Base-by-base conservation (phyloP, 1,284 basidiomycete species). In the Malassezia sympodialis region DNA sequence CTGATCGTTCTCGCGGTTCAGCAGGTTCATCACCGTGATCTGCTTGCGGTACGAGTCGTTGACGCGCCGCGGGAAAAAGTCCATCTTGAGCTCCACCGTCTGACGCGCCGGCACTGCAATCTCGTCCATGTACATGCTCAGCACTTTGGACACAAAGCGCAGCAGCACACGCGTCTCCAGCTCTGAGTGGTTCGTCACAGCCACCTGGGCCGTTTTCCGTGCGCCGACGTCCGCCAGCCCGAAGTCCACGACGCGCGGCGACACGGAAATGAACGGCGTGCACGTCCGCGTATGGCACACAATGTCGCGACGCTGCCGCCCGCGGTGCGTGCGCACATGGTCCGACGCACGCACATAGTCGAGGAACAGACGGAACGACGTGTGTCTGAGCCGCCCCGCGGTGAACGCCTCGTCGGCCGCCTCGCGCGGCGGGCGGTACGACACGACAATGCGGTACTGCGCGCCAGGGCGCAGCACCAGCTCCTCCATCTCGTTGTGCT, bases 21-120 rank as follows among this genome's bases (percentile, higher is more conserved):
- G 62, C 54, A 72, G 49, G 53, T 72, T 72, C 44, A 67, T 73
- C 2, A 79, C 77, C 21, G 78, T 78, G 50, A 79, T 75, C 64
- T 79, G 77, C 66, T 79, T 79, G 51, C 77, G 77, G 56, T 79
- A 79, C 12, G 65, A 61, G 45, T 78, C 75, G 60, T 79, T 79
- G 59, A 79, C 78, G 49, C 79, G 65, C 28, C 79, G 70, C 7
- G 79, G 79, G 65, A 78, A 79, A 53, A 79, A 78, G 50, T 79
- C 78, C 49, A 79, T 62, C 49, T 76, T 75, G 62, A 79, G 77
- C 54, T 77, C 76, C 23, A 79, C 73, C 14, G 72, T 76, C 65
- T 78, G 77, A 23, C 65, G 65, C 2, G 78, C 77, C 2, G 77
- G 78, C 41, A 79, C 77, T 31, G 77, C 67, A 39, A 79, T 75